Conservation (phyloP, 805 yeast species). For the Lachancea meyersii region DNA sequence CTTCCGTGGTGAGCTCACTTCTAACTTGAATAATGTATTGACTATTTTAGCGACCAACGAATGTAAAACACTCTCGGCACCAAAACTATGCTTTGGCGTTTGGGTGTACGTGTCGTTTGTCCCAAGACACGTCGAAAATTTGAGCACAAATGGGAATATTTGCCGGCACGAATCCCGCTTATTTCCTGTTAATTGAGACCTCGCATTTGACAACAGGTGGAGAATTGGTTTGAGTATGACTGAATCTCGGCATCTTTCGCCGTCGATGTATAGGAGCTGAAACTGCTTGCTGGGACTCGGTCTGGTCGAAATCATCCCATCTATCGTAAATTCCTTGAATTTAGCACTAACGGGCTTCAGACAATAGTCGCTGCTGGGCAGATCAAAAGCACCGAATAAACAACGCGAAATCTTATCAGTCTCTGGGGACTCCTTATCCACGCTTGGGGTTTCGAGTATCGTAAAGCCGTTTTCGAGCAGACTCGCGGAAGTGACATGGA, state of each 20-base stretch:
- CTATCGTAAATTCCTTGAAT: conserved; percentile 24
- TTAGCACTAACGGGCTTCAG: conserved; percentile 18
- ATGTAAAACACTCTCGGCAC: neutral
- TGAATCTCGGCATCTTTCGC: conserved; percentile 28
- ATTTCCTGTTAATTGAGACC: conserved; percentile 3
- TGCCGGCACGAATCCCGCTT: neutral
- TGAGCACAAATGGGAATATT: neutral
- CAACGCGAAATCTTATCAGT: conserved; percentile 4
- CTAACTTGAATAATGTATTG: neutral
- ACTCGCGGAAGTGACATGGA: conserved; percentile 11
- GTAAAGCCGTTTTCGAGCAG: conserved; percentile 1
- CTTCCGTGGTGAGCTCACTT: neutral
- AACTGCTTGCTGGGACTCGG: conserved; percentile 34
- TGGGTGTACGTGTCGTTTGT: neutral
- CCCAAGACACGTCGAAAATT: neutral
- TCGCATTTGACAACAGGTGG: conserved; percentile 18
- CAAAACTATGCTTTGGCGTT: neutral
- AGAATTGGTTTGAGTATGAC: conserved; percentile 14
- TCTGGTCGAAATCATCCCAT: conserved; percentile 37
- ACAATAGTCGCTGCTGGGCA: conserved; percentile 14
- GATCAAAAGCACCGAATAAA: conserved; percentile 15
- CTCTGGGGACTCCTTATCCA: neutral
- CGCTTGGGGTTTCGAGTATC: conserved; percentile 8
- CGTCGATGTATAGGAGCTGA: conserved; percentile 45
- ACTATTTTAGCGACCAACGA: neutral